Evolutionary conservation across 768 basidiomycete species (phyloP).

Genomic region (Agaricus sinodeliciosus): DNA sequence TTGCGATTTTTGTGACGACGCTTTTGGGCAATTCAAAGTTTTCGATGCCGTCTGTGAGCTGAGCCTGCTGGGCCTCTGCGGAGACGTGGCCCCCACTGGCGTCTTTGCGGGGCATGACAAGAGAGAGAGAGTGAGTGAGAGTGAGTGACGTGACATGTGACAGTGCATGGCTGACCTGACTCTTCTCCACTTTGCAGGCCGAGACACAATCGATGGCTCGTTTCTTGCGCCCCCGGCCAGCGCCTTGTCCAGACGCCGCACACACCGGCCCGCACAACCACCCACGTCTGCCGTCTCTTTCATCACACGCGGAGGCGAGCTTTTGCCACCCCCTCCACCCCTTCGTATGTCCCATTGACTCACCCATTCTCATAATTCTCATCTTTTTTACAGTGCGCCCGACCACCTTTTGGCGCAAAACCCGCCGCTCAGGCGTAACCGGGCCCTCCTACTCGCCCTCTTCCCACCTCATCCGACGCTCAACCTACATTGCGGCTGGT

Average conservation of each 20-base stretch:
- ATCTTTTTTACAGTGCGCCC: conserved; percentile 54
- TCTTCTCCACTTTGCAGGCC: conserved; percentile 27
- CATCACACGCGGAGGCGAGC: conserved; percentile 35
- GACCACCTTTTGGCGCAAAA: conserved; percentile 76
- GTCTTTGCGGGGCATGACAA: conserved; percentile 67
- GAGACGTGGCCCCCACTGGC: conserved; percentile 44
- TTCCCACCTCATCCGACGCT: conserved; percentile 65
- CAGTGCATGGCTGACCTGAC: conserved; percentile 33
- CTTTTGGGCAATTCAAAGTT: conserved; percentile 85
- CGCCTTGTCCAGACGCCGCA: no score
- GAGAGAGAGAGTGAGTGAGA: no score
- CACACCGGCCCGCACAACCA: no score
- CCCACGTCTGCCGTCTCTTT: no score
- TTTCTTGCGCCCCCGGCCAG: conserved; percentile 43
- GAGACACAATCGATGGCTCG: conserved; percentile 18
- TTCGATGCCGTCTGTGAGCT: conserved; percentile 79
- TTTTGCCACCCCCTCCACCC: conserved; percentile 56
- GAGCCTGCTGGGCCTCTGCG: conserved; percentile 75
- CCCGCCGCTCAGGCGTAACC: conserved; percentile 63
- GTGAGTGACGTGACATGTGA: background rate
- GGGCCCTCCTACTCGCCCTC: conserved; percentile 68
- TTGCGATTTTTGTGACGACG: conserved; percentile 78
- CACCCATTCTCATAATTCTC: no score
- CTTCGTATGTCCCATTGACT: no score
- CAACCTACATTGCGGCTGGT: conserved; percentile 76